phyloP scores from a whole-genome alignment of 148 eudicot species.

The Gaultheria prostrata region DNA sequence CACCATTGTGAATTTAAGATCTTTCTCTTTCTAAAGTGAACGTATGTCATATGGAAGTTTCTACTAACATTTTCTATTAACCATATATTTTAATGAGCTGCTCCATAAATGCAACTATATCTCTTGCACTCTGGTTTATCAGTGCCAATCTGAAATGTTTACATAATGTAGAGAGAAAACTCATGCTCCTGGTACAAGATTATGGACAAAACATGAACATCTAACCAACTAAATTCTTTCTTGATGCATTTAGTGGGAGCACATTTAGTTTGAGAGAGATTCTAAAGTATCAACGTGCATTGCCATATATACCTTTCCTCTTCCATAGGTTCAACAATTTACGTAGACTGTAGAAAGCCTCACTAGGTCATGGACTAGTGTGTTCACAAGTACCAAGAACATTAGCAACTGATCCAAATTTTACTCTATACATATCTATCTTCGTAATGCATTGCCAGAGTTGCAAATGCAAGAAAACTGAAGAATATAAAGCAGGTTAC shows the following conservation, averaged over 20 bases:
- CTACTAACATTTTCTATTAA: neutral
- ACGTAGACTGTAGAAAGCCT: neutral
- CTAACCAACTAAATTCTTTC: neutral
- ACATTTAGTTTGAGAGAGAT: constrained; percentile 2
- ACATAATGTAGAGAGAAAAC: neutral
- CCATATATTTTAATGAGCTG: neutral
- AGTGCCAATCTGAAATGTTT: neutral
- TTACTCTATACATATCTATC: neutral
- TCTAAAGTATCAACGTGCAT: neutral
- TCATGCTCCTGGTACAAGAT: neutral
- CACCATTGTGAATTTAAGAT: neutral
- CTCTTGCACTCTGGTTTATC: neutral
- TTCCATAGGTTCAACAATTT: neutral
- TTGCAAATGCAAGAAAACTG: neutral
- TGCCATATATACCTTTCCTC: neutral
- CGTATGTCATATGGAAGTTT: neutral
- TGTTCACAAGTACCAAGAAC: neutral
- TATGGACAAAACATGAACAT: neutral
- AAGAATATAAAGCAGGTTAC: neutral
- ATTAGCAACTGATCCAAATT: neutral
- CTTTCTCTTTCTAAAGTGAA: neutral
- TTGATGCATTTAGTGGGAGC: neutral
- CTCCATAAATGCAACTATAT: neutral
- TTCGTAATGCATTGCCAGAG: neutral
- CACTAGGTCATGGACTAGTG: constrained; percentile 1